Evolutionary conservation across 495 filamentous ascomycete species (phyloP).

Genomic region (Clavariopsis aquatica): DNA sequence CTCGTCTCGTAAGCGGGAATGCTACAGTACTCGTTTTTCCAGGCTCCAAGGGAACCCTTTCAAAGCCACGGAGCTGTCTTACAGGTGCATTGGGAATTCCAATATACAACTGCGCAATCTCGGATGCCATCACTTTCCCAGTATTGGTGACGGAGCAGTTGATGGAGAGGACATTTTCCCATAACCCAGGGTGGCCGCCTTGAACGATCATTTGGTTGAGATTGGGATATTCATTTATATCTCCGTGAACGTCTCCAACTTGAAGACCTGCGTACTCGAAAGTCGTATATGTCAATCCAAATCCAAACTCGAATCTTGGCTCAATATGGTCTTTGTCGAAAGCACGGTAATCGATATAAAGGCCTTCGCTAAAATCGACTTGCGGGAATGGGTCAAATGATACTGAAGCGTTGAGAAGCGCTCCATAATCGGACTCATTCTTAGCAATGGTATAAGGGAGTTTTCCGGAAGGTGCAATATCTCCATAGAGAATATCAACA

Average conservation of each 20-base stretch:
- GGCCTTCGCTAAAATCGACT: constrained; percentile 51
- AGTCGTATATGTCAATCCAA: constrained; percentile 36
- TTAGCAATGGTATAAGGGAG: constrained; percentile 38
- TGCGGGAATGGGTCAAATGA: background rate
- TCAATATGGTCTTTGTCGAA: constrained; percentile 49
- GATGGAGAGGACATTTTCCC: constrained; percentile 33
- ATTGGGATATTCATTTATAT: too few relatives aligned
- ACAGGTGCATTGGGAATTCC: constrained; percentile 40
- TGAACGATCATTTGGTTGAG: background rate
- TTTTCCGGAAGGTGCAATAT: constrained; percentile 18
- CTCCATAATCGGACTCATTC: constrained; percentile 40
- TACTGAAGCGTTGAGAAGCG: constrained; percentile 23
- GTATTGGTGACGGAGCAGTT: constrained; percentile 55
- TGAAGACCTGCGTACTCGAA: constrained; percentile 18
- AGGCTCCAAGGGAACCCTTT: constrained; percentile 50
- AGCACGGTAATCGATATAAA: constrained; percentile 55
- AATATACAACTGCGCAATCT: constrained; percentile 61
- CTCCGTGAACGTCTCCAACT: background rate
- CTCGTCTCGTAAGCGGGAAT: constrained; percentile 52
- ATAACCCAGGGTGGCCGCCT: constrained; percentile 7
- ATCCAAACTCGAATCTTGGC: constrained; percentile 53
- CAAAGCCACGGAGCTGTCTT: constrained; percentile 58
- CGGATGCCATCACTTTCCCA: constrained; percentile 53
- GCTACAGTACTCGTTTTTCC: constrained; percentile 48
- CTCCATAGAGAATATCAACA: constrained; percentile 34